Conservation (phyloP, 2,329 filamentous ascomycete species). For the Fusarium albidum region DNA sequence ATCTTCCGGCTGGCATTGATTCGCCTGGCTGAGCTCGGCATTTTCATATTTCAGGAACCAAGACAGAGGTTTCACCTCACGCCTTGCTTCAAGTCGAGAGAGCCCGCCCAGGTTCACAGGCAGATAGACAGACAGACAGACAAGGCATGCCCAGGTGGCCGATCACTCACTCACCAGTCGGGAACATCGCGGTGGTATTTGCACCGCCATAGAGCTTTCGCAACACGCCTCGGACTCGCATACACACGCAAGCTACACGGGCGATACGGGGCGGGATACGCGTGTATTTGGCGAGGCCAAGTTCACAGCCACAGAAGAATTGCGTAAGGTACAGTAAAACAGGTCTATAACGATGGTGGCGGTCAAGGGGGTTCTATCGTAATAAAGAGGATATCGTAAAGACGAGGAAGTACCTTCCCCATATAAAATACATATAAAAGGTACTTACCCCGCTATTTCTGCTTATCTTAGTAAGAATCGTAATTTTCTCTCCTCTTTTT, state of each 20-base stretch:
- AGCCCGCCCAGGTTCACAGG: too few relatives aligned
- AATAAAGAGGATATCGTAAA: too few relatives aligned
- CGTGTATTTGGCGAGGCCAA: slow-evolving; percentile 31
- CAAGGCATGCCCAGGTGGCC: too few relatives aligned
- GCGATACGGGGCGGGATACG: slow-evolving; percentile 8
- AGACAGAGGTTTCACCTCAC: slow-evolving; percentile 15
- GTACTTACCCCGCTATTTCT: too few relatives aligned
- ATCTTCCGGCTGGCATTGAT: slow-evolving; percentile 21
- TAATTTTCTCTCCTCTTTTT: too few relatives aligned
- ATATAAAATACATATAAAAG: too few relatives aligned
- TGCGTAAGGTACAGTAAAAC: too few relatives aligned
- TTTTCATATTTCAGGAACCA: slow-evolving; percentile 24
- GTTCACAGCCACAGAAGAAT: slow-evolving; percentile 36
- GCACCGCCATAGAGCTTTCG: slow-evolving; percentile 33
- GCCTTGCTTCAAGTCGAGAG: background rate
- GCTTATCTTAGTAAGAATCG: too few relatives aligned
- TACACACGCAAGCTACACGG: slow-evolving; percentile 4
- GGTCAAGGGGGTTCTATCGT: too few relatives aligned
- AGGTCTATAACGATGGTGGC: too few relatives aligned
- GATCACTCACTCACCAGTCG: slow-evolving; percentile 18
- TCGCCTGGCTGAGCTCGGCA: slow-evolving; percentile 24
- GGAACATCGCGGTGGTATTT: slow-evolving; percentile 15
- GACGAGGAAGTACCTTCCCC: too few relatives aligned
- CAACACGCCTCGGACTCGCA: slow-evolving; percentile 12
- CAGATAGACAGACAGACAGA: too few relatives aligned